Conservation (phyloP, 2,329 filamentous ascomycete species). For the Cladosporium oxysporum region DNA sequence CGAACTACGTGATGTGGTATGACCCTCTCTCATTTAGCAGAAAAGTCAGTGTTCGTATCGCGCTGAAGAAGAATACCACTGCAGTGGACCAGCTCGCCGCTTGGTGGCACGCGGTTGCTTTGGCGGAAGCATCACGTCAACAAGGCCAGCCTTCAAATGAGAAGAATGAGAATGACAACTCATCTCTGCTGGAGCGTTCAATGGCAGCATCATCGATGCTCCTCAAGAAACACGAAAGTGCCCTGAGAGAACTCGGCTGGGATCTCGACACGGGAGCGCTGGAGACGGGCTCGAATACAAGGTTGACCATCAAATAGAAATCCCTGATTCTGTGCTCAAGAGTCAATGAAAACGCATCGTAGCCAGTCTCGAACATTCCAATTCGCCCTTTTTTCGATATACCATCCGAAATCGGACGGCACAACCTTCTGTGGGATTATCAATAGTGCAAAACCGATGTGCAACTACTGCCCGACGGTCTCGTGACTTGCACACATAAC, state of each 20-base stretch:
- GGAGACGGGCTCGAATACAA: conserved; percentile 54
- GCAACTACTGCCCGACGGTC: background rate
- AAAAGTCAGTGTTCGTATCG: conserved; percentile 50
- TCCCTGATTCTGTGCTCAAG: background rate
- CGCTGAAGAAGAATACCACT: conserved; percentile 61
- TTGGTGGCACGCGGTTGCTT: conserved; percentile 62
- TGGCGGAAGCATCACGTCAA: conserved; percentile 37
- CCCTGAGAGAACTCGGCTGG: conserved; percentile 60
- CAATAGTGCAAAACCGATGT: background rate
- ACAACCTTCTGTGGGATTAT: background rate
- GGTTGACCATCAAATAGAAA: background rate
- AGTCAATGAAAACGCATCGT: background rate
- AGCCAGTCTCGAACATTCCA: background rate
- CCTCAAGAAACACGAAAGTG: conserved; percentile 49
- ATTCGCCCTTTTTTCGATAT: too few species aligned
- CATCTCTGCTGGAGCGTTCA: conserved; percentile 45
- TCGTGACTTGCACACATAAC: background rate
- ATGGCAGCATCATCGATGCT: conserved; percentile 42
- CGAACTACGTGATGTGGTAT: conserved; percentile 64
- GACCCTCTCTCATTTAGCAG: conserved; percentile 37
- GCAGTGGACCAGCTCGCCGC: conserved; percentile 57
- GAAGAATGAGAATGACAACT: conserved; percentile 27
- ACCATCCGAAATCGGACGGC: background rate
- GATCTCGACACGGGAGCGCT: conserved; percentile 64
- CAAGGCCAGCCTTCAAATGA: conserved; percentile 1